Base-by-base conservation (phyloP, 116 monocot genomes). In the Zostera marina region DNA sequence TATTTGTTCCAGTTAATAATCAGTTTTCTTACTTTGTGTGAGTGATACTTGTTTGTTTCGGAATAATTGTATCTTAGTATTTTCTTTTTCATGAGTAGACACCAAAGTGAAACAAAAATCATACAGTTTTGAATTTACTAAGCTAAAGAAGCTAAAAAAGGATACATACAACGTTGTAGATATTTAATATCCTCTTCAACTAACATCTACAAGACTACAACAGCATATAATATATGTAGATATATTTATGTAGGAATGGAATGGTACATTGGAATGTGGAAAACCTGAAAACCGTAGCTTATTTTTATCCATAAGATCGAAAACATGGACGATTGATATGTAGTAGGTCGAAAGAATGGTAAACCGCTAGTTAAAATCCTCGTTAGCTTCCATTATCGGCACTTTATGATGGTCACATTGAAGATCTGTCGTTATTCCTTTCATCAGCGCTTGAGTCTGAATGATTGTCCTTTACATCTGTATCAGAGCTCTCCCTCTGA, bases 381-480 rank as follows among this genome's bases (percentile, higher is more conserved):
- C 5, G 17, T 48, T 16, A 48, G n/a, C 48, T 48, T 19, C 48
- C 48, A 48, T 15, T 19, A 51, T 51, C 32, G 32, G 32, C 32
- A 5, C 32, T 32, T 32, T 32, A 32, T n/a, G 8, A 47, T 47
- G 25, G 48, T 63, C 15, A 46, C 51, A 26, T 22, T 43, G 41
- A 42, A 2, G 44, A 44, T 10, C 25, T 40, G 20, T 63, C 26
- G 13, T 22, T 54, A 54, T n/a, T 63, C 47, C 42, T 65, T 14
- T 40, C 54, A 23, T 65, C 55, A 16, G 2, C 54, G 44, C 65
- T 55, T 42, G 65, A 55, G 61, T 79, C 74, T 44, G 74, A 32
- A 32, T 32, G 68, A 46, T 71, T 79, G 54, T 71, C 74, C 25
- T 63, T 79, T 42, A 73, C 69, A 44, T 77, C 77, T 12, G 71